Base-by-base conservation (phyloP, 495 filamentous ascomycete species). In the Penicillium dipodomyicola region DNA sequence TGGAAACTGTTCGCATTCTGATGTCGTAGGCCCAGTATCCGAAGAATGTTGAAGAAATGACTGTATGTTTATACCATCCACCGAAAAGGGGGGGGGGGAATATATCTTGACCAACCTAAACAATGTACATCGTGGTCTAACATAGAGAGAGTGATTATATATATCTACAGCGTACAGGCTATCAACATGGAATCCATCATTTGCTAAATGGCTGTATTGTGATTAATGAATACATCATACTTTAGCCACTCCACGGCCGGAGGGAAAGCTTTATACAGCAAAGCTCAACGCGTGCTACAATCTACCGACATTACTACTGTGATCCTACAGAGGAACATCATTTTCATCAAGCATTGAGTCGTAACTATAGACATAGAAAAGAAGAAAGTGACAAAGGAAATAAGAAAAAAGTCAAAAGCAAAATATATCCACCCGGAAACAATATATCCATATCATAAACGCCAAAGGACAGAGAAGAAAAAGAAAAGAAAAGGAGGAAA, bases 361-460 rank as follows among this genome's bases (percentile, higher is more conserved):
- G 49, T 49, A 59, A 54, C 14, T 55, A 62, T 59, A 54, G 37
- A 60, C 51, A 62, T 46, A 57, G 42, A 45, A 19, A 6, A 39
- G 17, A 57, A 40, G 27, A 53, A 52, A 57, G 29, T 45, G 45
- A 62, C 60, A 61, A 56, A 67, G 41, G 52, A 58, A 59, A 60
- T 25, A 52, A 55, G 20, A 20, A 2, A 20, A 20, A 1, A 35
- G 51, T 33, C 60, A 58, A 32, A 51, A 43, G 23, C 29, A 29
- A 47, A 37, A 35, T 52, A 52, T 56, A 32, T 52, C 55, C 54
- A 61, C 54, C 60, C 15, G 6, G 41, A 47, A 57, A n/a, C 59
- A 64, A 62, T 58, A 58, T 62, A 61, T 62, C 57, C 63, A 64
- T 46, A 60, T 58, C 42, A 9, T 60, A 42, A 58, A 45, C 59